Evolutionary conservation across 2,329 filamentous ascomycete genomes (phyloP).

Genomic region (Pestalotiopsis sp.): DNA sequence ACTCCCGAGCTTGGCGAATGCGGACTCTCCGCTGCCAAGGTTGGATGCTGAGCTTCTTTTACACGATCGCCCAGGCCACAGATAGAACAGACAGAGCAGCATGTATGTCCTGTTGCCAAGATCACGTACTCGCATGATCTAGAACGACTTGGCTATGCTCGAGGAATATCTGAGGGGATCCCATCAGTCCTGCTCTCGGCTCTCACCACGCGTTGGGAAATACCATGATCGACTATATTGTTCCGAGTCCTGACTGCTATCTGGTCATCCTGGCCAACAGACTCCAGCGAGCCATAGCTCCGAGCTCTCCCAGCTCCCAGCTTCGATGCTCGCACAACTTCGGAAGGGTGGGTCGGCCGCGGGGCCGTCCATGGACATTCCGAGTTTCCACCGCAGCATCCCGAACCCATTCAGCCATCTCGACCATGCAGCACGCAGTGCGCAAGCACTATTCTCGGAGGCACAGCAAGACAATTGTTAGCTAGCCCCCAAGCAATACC

Average conservation of each 20-base stretch:
- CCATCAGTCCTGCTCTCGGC: background rate
- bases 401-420: background rate
- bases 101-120: background rate
- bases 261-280: background rate
- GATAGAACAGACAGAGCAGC: background rate
- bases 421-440: background rate
- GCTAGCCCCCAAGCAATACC: background rate
- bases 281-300: background rate
- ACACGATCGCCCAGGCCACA: background rate
- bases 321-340: background rate
- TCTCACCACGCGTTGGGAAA: background rate
- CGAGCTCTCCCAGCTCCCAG: background rate
- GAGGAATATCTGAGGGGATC: background rate
- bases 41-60: background rate
- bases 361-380: background rate
- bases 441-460: background rate
- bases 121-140: background rate
- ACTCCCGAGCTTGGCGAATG: background rate
- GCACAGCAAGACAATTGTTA: background rate
- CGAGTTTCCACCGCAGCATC: constrained; percentile 6
- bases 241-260: background rate
- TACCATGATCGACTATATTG: background rate
- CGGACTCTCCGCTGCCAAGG: background rate
- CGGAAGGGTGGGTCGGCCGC: background rate
- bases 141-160: background rate